Evolutionary conservation across 768 basidiomycete genomes (phyloP).

Genomic region (Serendipita sp.): DNA sequence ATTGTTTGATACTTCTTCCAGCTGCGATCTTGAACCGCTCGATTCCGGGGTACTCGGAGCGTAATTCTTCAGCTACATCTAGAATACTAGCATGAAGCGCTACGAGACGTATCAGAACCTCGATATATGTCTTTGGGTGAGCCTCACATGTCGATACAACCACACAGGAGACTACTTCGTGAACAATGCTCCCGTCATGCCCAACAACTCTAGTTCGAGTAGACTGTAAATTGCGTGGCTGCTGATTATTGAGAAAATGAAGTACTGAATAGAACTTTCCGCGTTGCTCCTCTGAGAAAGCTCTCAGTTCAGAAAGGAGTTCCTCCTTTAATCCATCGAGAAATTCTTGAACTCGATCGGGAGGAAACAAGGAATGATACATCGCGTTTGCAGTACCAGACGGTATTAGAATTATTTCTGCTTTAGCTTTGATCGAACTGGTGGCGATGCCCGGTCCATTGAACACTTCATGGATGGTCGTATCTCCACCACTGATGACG

Average conservation of each 20-base stretch:
- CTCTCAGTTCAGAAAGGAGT: background rate
- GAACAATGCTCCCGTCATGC: slow-evolving; percentile 11
- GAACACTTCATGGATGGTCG: slow-evolving; percentile 81
- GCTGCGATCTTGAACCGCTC: slow-evolving; percentile 86
- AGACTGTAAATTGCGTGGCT: slow-evolving; percentile 23
- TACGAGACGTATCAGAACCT: background rate
- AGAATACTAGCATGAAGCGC: slow-evolving; percentile 76
- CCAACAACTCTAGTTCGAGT: slow-evolving; percentile 22
- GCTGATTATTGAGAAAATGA: slow-evolving; percentile 28
- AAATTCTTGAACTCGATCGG: slow-evolving; percentile 15
- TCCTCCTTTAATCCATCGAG: slow-evolving; percentile 8
- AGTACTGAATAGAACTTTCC: slow-evolving; percentile 43
- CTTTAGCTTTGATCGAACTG: slow-evolving; percentile 2
- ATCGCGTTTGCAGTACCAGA: slow-evolving; percentile 91
- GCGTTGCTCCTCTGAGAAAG: slow-evolving; percentile 4
- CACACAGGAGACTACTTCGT: slow-evolving; percentile 44
- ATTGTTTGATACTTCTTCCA: slow-evolving; percentile 49
- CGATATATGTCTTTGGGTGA: background rate
- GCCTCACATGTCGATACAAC: slow-evolving; percentile 51
- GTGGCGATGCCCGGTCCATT: slow-evolving; percentile 32
- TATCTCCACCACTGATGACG: slow-evolving; percentile 60
- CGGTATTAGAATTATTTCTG: slow-evolving; percentile 35
- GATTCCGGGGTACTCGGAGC: slow-evolving; percentile 52
- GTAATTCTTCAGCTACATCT: slow-evolving; percentile 61
- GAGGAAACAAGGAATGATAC: slow-evolving; percentile 58